These are phyloP conservation scores for Craspedostauros australis DNA, from an alignment of 108 stramenopile species.

Conservation along the genomic window DNA sequence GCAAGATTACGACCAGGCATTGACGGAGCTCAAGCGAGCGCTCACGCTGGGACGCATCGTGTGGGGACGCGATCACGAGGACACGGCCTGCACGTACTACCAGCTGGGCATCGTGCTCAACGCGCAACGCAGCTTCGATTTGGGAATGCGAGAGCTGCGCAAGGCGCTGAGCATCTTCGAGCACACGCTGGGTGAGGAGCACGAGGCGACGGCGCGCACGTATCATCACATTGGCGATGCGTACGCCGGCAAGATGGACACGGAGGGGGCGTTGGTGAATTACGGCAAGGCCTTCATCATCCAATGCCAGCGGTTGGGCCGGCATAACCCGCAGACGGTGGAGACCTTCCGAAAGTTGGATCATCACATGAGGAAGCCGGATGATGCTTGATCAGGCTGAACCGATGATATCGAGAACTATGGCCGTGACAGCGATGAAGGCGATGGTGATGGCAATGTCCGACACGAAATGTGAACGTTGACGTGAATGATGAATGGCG, in stretches of 20 bases:
- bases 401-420: too few relatives aligned
- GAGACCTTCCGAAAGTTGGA: conserved; percentile 33
- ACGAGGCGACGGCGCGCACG: conserved; percentile 30
- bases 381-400: neutral
- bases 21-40: conserved; percentile 31
- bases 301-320: conserved; percentile 21
- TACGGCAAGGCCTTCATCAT: conserved; percentile 31
- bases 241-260: conserved; percentile 19
- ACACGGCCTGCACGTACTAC: conserved; percentile 37
- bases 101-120: conserved; percentile 37
- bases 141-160: conserved; percentile 28
- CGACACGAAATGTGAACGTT: too few relatives aligned
- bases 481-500: too few relatives aligned
- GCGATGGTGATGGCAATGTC: too few relatives aligned
- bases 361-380: conserved; percentile 28
- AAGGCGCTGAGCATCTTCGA: conserved; percentile 30
- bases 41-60: conserved; percentile 30
- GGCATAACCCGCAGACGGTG: conserved; percentile 28
- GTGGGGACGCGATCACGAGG: conserved; percentile 25
- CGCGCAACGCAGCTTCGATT: conserved; percentile 20
- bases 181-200: conserved; percentile 24
- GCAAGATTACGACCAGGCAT: conserved; percentile 22
- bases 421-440: too few relatives aligned
- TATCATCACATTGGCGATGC: conserved; percentile 37
- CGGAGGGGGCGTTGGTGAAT: conserved; percentile 24